Evolutionary conservation across 2,329 filamentous ascomycete species (phyloP).

Genomic region (Penicillium sp.): DNA sequence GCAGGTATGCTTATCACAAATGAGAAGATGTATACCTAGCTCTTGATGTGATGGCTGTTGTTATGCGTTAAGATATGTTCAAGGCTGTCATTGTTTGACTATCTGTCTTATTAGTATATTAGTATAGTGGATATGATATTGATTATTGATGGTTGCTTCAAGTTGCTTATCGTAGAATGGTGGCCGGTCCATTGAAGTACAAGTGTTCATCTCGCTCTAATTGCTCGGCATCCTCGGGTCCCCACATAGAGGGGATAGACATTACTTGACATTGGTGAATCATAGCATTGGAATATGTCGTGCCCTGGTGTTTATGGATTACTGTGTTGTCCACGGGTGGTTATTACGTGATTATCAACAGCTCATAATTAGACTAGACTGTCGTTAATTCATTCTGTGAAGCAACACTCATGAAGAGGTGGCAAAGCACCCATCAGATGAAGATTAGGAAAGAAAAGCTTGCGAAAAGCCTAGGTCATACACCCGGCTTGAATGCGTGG

Average conservation of each 20-base stretch:
- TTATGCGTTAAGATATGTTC: not conserved
- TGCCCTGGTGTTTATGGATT: no score
- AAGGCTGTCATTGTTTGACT: not conserved
- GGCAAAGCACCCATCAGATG: not conserved
- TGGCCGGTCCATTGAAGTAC: not conserved
- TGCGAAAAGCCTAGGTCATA: constrained; percentile 1
- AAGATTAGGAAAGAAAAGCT: not conserved
- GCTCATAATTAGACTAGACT: not conserved
- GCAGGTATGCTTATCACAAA: constrained; percentile 72
- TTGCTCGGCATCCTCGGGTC: not conserved
- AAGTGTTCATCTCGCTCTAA: not conserved
- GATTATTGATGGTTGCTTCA: not conserved
- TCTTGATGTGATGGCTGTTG: not conserved
- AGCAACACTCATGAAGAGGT: not conserved
- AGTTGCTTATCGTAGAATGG: not conserved
- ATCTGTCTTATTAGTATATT: not conserved
- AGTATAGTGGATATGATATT: not conserved
- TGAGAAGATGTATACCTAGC: constrained; percentile 33
- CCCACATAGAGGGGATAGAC: not conserved
- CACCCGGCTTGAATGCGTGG: constrained; percentile 15
- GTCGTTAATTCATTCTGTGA: not conserved
- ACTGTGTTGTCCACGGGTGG: no score
- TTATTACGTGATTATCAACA: not conserved
- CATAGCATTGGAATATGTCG: no score
- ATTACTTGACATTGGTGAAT: not conserved